Percentiles rank a stretch among this genome's conserved stretches.
phyloP scores from a whole-genome alignment of 1,284 basidiomycete genomes.

The Puccinia polysora region DNA sequence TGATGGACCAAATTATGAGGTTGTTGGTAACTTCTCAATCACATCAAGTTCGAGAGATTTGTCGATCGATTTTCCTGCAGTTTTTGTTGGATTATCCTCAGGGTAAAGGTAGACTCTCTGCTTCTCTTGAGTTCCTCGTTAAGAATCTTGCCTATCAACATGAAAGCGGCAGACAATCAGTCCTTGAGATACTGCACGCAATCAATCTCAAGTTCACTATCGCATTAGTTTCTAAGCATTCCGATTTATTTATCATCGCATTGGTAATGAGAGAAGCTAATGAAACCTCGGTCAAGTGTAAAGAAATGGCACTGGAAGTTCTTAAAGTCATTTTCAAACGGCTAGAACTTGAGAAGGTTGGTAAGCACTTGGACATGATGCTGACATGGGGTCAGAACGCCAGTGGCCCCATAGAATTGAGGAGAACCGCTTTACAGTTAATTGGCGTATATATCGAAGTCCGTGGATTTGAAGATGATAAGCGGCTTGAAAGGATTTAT shows the following conservation, averaged over 20 bases:
- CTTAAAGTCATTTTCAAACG: slow-evolving; percentile 70
- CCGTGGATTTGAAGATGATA: slow-evolving; percentile 56
- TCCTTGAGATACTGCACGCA: slow-evolving; percentile 81
- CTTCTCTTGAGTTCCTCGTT: slow-evolving; percentile 85
- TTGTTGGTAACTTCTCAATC: slow-evolving; percentile 93
- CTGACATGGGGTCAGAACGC: slow-evolving; percentile 73
- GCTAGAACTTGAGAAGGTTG: slow-evolving; percentile 63
- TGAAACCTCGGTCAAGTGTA: slow-evolving; percentile 81
- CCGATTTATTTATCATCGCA: slow-evolving; percentile 84
- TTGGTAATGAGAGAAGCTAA: slow-evolving; percentile 90
- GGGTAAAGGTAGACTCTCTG: slow-evolving; percentile 79
- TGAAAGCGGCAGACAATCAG: slow-evolving; percentile 83
- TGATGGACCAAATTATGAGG: slow-evolving; percentile 91
- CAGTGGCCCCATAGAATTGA: slow-evolving; percentile 60
- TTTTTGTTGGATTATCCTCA: slow-evolving; percentile 98
- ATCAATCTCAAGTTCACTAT: slow-evolving; percentile 79
- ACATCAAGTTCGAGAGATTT: slow-evolving; percentile 81
- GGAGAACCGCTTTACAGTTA: slow-evolving; percentile 71
- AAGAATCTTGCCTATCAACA: slow-evolving; percentile 88
- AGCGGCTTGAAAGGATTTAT: slow-evolving; percentile 20
- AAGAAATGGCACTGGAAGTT: slow-evolving; percentile 77
- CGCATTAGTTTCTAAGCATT: slow-evolving; percentile 70
- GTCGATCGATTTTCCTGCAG: slow-evolving; percentile 80
- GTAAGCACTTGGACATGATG: slow-evolving; percentile 65
- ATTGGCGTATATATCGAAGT: slow-evolving; percentile 72